Evolutionary conservation across 495 filamentous ascomycete genomes (phyloP), one percentile per base, ranked within the genome.

Genomic region (Podospora sp.): DNA sequence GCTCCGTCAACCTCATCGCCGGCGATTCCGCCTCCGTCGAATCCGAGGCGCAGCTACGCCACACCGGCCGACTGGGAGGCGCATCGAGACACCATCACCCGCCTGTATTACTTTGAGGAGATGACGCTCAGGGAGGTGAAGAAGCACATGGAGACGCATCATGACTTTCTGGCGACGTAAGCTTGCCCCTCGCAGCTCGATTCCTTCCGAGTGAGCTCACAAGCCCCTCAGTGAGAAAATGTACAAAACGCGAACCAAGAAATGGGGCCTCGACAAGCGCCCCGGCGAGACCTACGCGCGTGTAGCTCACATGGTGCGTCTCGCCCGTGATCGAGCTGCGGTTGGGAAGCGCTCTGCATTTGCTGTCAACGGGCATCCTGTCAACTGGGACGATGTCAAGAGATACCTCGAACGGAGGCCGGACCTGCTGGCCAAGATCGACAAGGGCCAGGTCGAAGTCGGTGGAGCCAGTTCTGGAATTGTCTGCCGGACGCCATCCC

Each of bases 241-340:
- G 80, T 82, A 80, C 70, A 78, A 80, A 35, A 77, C 76, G 5
- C 73, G 79, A 6, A 80, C 81, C 60, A 72, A 77, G 63, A 77
- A 80, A 69, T 82, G 80, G 80, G 71, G 74, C 6, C 74, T 80
- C 57, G 78, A 79, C 65, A 82, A 82, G 71, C 80, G 80, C 11
- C 40, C 40, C 11, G 40, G 40, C 64, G 77, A 78, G 59, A 81
- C 79, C 66, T 76, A 72, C 8, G 62, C 67, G 46, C 79, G 81
- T 58, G 76, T 76, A 40, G 69, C 72, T 36, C 69, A 76, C 68
- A 78, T 79, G 67, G 66, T 78, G 20, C 70, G 71, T 52, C 71
- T 76, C 63, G 76, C 76, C 62, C 71, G 60, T 6, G 71, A 75
- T 26, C 75, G 79, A 11, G 75, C 75, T 55, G 70, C 68, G 12